phyloP scores from a whole-genome alignment of 306 rosid genomes.

The Gleditsia sinensis region DNA sequence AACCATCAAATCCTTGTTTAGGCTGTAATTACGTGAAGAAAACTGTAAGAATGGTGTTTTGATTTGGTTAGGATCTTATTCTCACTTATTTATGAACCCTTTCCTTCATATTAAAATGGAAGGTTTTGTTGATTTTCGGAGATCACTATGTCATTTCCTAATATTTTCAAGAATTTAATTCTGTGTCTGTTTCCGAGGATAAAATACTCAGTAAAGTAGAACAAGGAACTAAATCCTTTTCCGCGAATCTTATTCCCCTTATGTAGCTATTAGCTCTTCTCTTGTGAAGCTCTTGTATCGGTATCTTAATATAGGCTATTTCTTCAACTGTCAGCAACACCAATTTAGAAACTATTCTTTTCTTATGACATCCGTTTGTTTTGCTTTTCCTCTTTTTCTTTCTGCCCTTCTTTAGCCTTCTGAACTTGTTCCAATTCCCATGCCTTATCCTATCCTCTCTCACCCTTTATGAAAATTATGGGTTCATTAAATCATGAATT shows the following conservation, averaged over 20 bases:
- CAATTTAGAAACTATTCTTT: not conserved
- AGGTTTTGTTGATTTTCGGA: not conserved
- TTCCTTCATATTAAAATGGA: not conserved
- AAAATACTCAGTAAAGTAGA: not conserved
- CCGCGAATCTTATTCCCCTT: not conserved
- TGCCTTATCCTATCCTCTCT: constrained; percentile 23
- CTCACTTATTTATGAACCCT: not conserved
- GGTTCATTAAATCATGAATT: not conserved
- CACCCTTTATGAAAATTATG: constrained; percentile 10
- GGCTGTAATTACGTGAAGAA: not conserved
- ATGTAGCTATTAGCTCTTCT: not conserved
- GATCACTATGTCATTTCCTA: constrained; percentile 6
- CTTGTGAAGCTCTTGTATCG: not conserved
- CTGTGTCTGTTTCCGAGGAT: not conserved
- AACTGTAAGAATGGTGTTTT: not conserved
- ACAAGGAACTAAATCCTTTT: not conserved
- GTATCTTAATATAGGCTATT: not conserved
- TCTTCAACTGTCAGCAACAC: not conserved
- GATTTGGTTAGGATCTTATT: not conserved
- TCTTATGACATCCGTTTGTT: not conserved
- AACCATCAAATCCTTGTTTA: not conserved
- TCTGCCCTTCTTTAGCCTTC: constrained; percentile 7
- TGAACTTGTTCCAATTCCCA: not conserved
- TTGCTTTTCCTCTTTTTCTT: not conserved
- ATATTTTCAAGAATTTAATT: not conserved